Base-by-base conservation (phyloP, 2,329 filamentous ascomycete genomes). In the Fusarium sp. region DNA sequence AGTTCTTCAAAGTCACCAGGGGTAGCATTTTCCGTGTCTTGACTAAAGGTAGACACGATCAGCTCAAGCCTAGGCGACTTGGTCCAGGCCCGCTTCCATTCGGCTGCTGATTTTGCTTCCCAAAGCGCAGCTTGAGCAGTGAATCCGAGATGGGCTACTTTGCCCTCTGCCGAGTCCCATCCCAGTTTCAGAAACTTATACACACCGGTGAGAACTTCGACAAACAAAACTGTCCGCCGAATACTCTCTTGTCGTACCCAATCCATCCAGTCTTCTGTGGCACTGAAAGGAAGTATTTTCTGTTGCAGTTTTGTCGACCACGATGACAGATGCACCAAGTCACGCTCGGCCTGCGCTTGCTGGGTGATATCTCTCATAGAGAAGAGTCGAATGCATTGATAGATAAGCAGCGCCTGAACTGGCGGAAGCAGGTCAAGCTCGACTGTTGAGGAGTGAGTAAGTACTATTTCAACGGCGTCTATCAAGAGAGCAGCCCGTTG, bases 311-410 rank as follows among this genome's bases (percentile, higher is more conserved):
- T 62, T 2, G 22, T 20, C 14, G 26, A 14, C 58, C 52, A 62
- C 17, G 17, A 42, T 20, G 45, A 45, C 18, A 62, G 15, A 13
- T 31, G 20, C 14, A 20, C 40, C n/a, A 7, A 39, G 9, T 62
- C 52, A 38, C 44, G 58, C 33, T 62, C 58, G 6, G 58, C 58
- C 24, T 62, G 45, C 3, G 45, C 75, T 31, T 74, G 74, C 18
- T 72, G 75, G 17, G 77, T 38, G 38, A 54, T 34, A 8, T 63
- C 59, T 26, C 43, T 33, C n/a, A 28, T 45, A 8, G 63, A 63
- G 11, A 66, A 66, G 6, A 66, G 33, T 6, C 59, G 49, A 13
- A 66, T 66, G 20, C 48, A 58, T 7, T 66, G 59, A 33, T 66
- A 66, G 18, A 66, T 50, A 26, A 66, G 48, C 7, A 66, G 34